phyloP scores from a whole-genome alignment of 129 eudicot genomes.

The Pittosporum tobira region DNA sequence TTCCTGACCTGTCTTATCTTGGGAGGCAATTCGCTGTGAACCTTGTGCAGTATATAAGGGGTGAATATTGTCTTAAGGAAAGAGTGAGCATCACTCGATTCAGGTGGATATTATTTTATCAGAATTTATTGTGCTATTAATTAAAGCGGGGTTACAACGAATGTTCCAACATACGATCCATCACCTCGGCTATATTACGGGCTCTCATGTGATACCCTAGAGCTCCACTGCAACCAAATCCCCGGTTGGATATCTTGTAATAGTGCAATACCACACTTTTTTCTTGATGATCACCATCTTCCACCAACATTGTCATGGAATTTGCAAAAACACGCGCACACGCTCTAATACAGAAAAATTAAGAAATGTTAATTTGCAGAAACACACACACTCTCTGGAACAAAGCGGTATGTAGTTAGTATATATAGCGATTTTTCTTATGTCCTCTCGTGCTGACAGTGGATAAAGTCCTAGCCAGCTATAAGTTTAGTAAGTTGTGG shows the following conservation, averaged over 20 bases:
- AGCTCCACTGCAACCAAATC: conserved; percentile 23
- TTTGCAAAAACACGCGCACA: not conserved
- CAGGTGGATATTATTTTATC: too few relatives aligned
- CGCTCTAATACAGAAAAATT: not conserved
- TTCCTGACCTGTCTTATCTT: too few relatives aligned
- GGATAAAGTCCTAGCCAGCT: not conserved
- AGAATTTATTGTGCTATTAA: too few relatives aligned
- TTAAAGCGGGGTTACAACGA: too few relatives aligned
- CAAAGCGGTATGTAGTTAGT: conserved; percentile 3
- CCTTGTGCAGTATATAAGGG: too few relatives aligned
- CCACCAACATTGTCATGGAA: conserved; percentile 24
- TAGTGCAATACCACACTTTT: conserved; percentile 2
- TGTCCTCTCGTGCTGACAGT: not conserved
- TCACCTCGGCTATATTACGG: conserved; percentile 18
- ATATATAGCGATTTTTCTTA: not conserved
- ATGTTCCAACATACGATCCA: conserved; percentile 4
- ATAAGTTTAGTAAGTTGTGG: conserved; percentile 11
- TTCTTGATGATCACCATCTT: conserved; percentile 7
- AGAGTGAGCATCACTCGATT: too few relatives aligned
- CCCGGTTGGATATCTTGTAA: conserved; percentile 26
- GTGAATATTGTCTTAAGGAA: too few relatives aligned
- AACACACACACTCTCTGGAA: not conserved
- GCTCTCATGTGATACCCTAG: conserved; percentile 39
- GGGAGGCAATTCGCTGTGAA: too few relatives aligned
- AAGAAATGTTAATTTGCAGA: not conserved